Percentiles rank a stretch among this genome's conserved stretches.
phyloP scores from a whole-genome alignment of 768 basidiomycete genomes.

The Tricholoma terreum region DNA sequence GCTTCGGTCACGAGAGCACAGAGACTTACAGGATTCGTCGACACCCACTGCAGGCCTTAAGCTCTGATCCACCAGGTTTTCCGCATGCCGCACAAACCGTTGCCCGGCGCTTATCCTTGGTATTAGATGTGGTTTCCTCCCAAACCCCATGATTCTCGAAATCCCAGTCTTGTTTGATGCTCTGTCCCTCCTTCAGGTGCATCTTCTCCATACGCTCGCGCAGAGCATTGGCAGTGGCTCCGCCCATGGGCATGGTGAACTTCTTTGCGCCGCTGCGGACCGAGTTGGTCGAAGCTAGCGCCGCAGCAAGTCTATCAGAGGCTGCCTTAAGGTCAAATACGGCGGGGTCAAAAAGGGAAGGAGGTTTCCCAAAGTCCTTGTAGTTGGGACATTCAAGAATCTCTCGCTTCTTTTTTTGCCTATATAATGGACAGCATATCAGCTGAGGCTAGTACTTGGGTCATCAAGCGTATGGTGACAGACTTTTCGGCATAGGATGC shows the following conservation, averaged over 20 bases:
- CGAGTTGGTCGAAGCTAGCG: slow-evolving; percentile 22
- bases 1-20: no score
- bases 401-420: slow-evolving; percentile 24
- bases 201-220: not conserved
- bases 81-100: not conserved
- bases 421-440: slow-evolving; percentile 1
- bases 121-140: slow-evolving; percentile 5
- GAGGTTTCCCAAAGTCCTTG: slow-evolving; percentile 23
- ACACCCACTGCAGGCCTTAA: no score
- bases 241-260: not conserved
- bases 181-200: not conserved
- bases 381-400: slow-evolving; percentile 28
- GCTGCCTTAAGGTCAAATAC: no score
- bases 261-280: slow-evolving; percentile 21
- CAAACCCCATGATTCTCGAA: not conserved
- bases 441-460: not conserved
- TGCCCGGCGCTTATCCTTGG: not conserved
- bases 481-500: not conserved
- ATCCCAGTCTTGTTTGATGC: not conserved
- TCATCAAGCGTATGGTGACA: not conserved
- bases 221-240: not conserved
- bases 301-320: slow-evolving; percentile 13
- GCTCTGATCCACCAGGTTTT: no score
- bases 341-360: no score
- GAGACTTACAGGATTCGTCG: no score